phyloP scores from a whole-genome alignment of 345 rosid species.

The Mallotus nudiflorus region DNA sequence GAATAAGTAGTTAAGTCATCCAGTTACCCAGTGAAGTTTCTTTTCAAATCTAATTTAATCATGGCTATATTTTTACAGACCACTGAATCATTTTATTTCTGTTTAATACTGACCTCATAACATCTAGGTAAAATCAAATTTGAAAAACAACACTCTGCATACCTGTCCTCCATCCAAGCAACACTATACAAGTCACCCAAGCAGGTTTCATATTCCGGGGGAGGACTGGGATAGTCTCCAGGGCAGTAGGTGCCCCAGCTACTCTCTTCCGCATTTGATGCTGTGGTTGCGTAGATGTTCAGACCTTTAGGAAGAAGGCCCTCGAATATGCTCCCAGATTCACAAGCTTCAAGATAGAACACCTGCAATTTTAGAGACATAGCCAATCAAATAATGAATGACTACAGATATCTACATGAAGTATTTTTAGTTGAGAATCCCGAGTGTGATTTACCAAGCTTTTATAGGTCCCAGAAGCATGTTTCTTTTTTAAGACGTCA shows the following conservation, averaged over 20 bases:
- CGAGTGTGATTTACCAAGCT: conserved; percentile 57
- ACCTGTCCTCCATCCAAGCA: conserved; percentile 99
- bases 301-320: conserved; percentile 91
- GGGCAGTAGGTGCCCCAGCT: conserved; percentile 99
- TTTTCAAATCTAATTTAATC: not conserved
- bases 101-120: not conserved
- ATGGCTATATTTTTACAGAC: conserved; percentile 1
- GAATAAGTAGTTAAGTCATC: not conserved
- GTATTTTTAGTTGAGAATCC: not conserved
- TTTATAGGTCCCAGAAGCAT: conserved; percentile 75
- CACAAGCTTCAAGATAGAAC: conserved; percentile 99
- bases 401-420: not conserved
- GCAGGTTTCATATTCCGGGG: conserved; percentile 90
- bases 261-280: conserved; percentile 89
- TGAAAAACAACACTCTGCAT: conserved; percentile 6
- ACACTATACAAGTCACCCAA: conserved; percentile 96
- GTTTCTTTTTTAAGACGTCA: conserved; percentile 70
- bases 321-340: conserved; percentile 97
- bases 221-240: conserved; percentile 86
- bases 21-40: not conserved
- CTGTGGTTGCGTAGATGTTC: conserved; percentile 94
- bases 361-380: conserved; percentile 52
- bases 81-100: not conserved
- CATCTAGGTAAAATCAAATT: not conserved
- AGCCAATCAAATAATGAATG: not conserved